Conservation (phyloP, 495 filamentous ascomycete genomes). For the Podospora appendiculata region DNA sequence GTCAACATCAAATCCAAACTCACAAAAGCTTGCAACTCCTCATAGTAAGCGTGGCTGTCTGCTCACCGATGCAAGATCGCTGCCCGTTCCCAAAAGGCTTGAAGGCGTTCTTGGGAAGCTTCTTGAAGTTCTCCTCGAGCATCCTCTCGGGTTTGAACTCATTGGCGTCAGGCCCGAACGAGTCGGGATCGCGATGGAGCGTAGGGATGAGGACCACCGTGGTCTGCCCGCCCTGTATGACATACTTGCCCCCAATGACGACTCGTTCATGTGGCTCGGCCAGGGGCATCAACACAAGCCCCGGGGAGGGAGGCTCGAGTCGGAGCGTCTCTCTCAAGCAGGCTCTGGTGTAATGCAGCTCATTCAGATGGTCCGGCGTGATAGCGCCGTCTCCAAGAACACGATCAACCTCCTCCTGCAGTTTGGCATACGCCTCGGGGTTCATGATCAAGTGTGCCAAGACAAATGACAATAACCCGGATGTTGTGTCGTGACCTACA, state of each 20-base stretch:
- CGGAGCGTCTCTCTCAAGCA: conserved; percentile 59
- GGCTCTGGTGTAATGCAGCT: conserved; percentile 52
- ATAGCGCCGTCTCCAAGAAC: conserved; percentile 53
- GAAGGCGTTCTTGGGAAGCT: conserved; percentile 42
- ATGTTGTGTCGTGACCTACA: conserved; percentile 59
- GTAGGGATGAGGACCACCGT: conserved; percentile 38
- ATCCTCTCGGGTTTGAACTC: conserved; percentile 50
- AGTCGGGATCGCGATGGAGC: conserved; percentile 31
- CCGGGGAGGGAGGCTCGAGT: conserved; percentile 51
- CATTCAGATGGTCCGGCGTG: conserved; percentile 50
- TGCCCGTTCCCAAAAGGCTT: conserved; percentile 47
- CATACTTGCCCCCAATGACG: conserved; percentile 51
- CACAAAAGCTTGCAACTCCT: no score
- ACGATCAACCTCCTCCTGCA: conserved; percentile 31
- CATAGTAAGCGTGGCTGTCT: neutral
- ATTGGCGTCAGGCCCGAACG: conserved; percentile 42
- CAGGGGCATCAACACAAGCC: conserved; percentile 30
- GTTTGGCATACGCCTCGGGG: conserved; percentile 22
- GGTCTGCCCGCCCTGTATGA: conserved; percentile 44
- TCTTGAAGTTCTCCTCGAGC: conserved; percentile 48
- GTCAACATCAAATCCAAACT: conserved; percentile 1
- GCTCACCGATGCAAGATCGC: conserved; percentile 40
- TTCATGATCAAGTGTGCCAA: conserved; percentile 30
- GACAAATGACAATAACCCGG: conserved; percentile 37
- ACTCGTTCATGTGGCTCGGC: conserved; percentile 30